A percentile compares a stretch with the other conserved stretches of the same genome.
These are phyloP conservation scores for Penicillium atrosanguineum DNA, from an alignment of 495 filamentous ascomycete genomes.

Conservation along the genomic window DNA sequence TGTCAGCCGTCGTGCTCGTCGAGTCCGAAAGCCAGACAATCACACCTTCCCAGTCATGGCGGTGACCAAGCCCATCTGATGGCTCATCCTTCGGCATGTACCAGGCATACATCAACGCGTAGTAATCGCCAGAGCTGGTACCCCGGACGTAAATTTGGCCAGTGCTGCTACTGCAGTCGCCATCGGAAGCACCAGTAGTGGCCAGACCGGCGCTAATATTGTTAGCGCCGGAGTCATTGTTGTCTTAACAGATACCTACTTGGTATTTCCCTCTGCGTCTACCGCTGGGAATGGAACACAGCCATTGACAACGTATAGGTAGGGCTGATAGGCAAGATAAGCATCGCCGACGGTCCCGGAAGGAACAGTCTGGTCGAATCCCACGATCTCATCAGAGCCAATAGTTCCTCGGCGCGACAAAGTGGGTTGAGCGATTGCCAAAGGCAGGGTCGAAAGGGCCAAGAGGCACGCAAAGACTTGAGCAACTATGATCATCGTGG, in stretches of 20 bases:
- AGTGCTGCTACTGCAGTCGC: slow-evolving; percentile 42
- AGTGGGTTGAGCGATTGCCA: slow-evolving; percentile 8
- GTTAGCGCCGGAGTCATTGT: neutral
- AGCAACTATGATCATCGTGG: slow-evolving; percentile 13
- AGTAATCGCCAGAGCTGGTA: slow-evolving; percentile 25
- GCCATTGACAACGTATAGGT: slow-evolving; percentile 48
- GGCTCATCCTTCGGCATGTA: slow-evolving; percentile 51
- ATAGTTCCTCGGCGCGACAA: slow-evolving; percentile 35
- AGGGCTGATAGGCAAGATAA: slow-evolving; percentile 50
- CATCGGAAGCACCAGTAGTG: slow-evolving; percentile 32
- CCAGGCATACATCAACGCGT: slow-evolving; percentile 55
- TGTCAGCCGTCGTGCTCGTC: slow-evolving; percentile 34
- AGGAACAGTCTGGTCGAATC: slow-evolving; percentile 47
- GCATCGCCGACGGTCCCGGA: slow-evolving; percentile 36
- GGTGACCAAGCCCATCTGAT: slow-evolving; percentile 42
- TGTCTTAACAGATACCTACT: slow-evolving; percentile 24
- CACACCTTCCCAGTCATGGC: slow-evolving; percentile 53
- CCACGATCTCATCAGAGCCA: slow-evolving; percentile 42
- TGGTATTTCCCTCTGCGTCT: slow-evolving; percentile 46
- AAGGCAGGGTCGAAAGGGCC: slow-evolving; percentile 20
- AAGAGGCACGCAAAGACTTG: neutral
- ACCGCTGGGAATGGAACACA: slow-evolving; percentile 57
- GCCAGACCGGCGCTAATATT: slow-evolving; percentile 37
- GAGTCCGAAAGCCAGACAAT: slow-evolving; percentile 44
- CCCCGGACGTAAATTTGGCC: slow-evolving; percentile 52